Conservation (phyloP, 179 eudicot genomes). For the Spergularia azorica region DNA sequence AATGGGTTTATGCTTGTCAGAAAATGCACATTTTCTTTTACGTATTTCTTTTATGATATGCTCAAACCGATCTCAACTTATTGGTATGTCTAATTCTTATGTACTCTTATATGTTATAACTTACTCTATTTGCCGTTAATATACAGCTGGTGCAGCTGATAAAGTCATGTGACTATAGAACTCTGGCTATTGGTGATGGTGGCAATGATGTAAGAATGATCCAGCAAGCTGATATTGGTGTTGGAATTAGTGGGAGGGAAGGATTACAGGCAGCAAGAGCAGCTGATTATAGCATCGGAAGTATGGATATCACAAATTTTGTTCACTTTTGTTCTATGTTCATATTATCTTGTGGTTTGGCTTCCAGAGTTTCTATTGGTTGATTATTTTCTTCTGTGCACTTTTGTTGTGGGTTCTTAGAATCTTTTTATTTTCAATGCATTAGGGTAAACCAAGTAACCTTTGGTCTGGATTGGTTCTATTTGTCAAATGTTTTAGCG, state of each 20-base stretch:
- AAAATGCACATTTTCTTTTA: background rate
- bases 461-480: background rate
- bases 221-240: slow-evolving; percentile 99
- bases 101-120: slow-evolving; percentile 3
- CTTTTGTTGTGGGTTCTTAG: background rate
- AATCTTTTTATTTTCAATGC: background rate
- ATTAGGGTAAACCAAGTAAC: background rate
- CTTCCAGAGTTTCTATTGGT: background rate
- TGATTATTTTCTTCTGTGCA: slow-evolving; percentile 4
- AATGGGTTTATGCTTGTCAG: background rate
- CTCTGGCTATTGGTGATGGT: slow-evolving; percentile 97
- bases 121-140: slow-evolving; percentile 4
- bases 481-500: background rate
- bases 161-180: slow-evolving; percentile 88
- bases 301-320: slow-evolving; percentile 43
- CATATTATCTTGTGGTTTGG: slow-evolving; percentile 1
- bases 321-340: slow-evolving; percentile 9
- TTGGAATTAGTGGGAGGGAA: slow-evolving; percentile 98
- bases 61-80: background rate
- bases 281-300: slow-evolving; percentile 99
- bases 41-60: background rate
- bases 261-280: slow-evolving; percentile 99
- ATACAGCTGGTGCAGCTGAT: slow-evolving; percentile 88
- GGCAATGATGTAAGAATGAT: slow-evolving; percentile 99
- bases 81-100: background rate